Evolutionary conservation across 1,284 basidiomycete genomes (phyloP).

Genomic region (Marasmius fiardii): DNA sequence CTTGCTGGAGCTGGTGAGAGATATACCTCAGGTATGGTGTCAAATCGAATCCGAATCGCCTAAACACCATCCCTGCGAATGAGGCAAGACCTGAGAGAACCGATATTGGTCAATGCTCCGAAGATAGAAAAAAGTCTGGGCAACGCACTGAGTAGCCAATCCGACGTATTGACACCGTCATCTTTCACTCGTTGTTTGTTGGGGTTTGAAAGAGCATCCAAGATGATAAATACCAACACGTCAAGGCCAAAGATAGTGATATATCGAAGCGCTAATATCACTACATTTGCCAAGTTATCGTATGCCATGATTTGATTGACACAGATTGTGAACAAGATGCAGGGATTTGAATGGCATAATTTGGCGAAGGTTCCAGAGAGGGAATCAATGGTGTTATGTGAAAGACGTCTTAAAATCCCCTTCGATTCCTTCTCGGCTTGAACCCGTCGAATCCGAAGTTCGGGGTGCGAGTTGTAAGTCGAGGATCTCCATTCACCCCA

Average conservation of each 20-base stretch:
- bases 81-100: conserved; percentile 75
- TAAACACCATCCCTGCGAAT: conserved; percentile 91
- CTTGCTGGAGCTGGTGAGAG: conserved; percentile 84
- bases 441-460: conserved; percentile 67
- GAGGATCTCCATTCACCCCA: conserved; percentile 95
- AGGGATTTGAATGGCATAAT: conserved; percentile 91
- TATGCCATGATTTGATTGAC: conserved; percentile 97
- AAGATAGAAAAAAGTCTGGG: conserved; percentile 1
- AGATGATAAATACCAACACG: conserved; percentile 83
- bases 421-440: conserved; percentile 79
- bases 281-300: conserved; percentile 88
- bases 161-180: conserved; percentile 88
- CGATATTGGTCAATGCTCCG: conserved; percentile 16
- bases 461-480: conserved; percentile 68
- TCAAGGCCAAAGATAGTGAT: conserved; percentile 93
- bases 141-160: conserved; percentile 90
- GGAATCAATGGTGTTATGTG: conserved; percentile 79
- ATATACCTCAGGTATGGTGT: conserved; percentile 88
- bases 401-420: conserved; percentile 75
- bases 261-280: conserved; percentile 90
- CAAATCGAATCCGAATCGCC: conserved; percentile 82
- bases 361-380: conserved; percentile 91
- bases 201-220: conserved; percentile 88
- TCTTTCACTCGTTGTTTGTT: conserved; percentile 85
- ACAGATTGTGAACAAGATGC: conserved; percentile 86